A percentile compares a stretch with the other conserved stretches of the same genome.
These are phyloP conservation scores for Apophysomyces trapeziformis DNA, from an alignment of 371 early-diverging fungal species.

Conservation along the genomic window DNA sequence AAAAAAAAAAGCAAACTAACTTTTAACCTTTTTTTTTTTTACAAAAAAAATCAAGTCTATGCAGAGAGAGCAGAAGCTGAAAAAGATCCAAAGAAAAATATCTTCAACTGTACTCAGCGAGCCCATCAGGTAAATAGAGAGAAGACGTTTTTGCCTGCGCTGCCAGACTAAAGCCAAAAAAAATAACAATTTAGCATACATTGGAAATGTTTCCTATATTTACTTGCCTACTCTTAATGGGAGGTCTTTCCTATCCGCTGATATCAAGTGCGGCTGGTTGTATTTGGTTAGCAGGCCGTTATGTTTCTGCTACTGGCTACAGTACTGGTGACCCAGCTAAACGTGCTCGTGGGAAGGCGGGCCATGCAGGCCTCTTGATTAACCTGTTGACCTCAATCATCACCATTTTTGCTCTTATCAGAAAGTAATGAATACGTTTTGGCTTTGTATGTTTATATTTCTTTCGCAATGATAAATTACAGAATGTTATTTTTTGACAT, in stretches of 20 bases:
- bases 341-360: conserved; percentile 42
- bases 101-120: conserved; percentile 73
- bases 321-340: conserved; percentile 57
- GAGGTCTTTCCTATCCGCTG: conserved; percentile 55
- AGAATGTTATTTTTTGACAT: too few relatives aligned
- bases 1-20: neutral
- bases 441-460: too few relatives aligned
- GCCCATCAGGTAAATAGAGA: conserved; percentile 54
- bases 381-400: conserved; percentile 35
- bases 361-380: conserved; percentile 43
- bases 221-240: conserved; percentile 36
- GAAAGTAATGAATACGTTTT: too few relatives aligned
- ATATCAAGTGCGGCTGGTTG: conserved; percentile 49
- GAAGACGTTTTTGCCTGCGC: too few relatives aligned
- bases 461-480: too few relatives aligned
- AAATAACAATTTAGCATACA: conserved; percentile 20
- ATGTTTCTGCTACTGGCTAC: conserved; percentile 54
- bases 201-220: conserved; percentile 39
- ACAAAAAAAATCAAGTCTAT: conserved; percentile 37
- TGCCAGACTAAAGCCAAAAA: neutral
- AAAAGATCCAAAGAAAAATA: conserved; percentile 54
- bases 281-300: conserved; percentile 53
- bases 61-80: conserved; percentile 61
- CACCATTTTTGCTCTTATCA: conserved; percentile 18
- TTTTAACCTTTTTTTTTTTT: neutral